Evolutionary conservation across 148 eudicot species (phyloP).

Genomic region (Oxyria digyna): DNA sequence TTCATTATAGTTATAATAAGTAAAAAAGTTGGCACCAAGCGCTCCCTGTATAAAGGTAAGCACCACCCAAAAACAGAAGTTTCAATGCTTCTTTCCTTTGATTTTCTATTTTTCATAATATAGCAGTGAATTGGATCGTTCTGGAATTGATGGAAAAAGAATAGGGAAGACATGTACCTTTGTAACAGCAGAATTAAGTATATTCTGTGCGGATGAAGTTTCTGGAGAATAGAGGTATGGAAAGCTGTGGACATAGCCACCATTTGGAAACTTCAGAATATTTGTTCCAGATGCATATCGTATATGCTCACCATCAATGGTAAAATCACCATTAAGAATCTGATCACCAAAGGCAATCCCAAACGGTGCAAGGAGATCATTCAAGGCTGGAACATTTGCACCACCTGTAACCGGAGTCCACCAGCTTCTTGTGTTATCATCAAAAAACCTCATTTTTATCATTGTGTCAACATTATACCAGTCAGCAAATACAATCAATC

Average conservation of each 20-base stretch:
- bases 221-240: slow-evolving; percentile 85
- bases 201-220: slow-evolving; percentile 64
- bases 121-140: not conserved
- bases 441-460: slow-evolving; percentile 95
- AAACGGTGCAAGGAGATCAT: slow-evolving; percentile 90
- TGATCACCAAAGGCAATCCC: slow-evolving; percentile 95
- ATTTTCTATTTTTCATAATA: not conserved
- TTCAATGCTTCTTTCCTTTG: not conserved
- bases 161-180: slow-evolving; percentile 31
- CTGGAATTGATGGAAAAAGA: not conserved
- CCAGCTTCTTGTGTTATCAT: slow-evolving; percentile 97
- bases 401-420: slow-evolving; percentile 99
- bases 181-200: slow-evolving; percentile 38
- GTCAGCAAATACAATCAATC: slow-evolving; percentile 85
- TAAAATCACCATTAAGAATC: slow-evolving; percentile 88
- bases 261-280: slow-evolving; percentile 71
- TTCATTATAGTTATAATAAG: no score
- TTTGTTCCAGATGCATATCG: slow-evolving; percentile 95
- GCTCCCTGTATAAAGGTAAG: no score
- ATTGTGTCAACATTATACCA: slow-evolving; percentile 97
- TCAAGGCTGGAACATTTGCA: slow-evolving; percentile 86
- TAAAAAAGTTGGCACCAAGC: no score
- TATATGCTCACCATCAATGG: slow-evolving; percentile 72
- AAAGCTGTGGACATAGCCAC: slow-evolving; percentile 88
- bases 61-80: not conserved